A percentile compares a stretch with the other conserved stretches of the same genome.
Evolutionary conservation across 768 basidiomycete genomes (phyloP).

Genomic region (Cyclocybe cylindracea): DNA sequence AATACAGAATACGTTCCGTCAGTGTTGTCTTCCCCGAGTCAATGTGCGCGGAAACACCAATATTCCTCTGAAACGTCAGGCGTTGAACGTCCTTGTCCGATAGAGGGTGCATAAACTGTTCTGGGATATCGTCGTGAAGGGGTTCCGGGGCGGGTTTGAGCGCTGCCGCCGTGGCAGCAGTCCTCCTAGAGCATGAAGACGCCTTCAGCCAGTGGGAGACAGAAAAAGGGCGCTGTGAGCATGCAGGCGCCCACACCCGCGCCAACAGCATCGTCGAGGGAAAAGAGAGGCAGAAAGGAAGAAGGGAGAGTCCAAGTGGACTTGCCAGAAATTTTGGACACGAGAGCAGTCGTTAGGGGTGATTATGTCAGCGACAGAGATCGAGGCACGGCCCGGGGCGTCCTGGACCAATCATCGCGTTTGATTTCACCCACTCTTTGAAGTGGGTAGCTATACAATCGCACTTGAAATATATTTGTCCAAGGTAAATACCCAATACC

Average conservation of each 20-base stretch:
- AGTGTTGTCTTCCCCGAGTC: constrained; percentile 98
- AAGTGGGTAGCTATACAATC: no score
- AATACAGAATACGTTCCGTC: constrained; percentile 94
- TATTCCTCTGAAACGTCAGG: constrained; percentile 83
- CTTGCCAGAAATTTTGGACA: no score
- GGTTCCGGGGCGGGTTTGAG: constrained; percentile 31
- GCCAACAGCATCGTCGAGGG: constrained; percentile 19
- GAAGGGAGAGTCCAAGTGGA: no score
- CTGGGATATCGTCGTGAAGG: constrained; percentile 17
- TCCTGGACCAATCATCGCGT: no score
- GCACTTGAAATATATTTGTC: no score
- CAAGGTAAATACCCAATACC: no score
- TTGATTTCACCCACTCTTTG: no score
- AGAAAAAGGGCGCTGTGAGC: constrained; percentile 18
- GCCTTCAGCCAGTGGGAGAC: constrained; percentile 15
- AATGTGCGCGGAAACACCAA: constrained; percentile 94
- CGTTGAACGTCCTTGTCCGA: constrained; percentile 66
- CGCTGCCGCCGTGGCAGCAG: constrained; percentile 47
- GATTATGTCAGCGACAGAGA: no score
- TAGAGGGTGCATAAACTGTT: constrained; percentile 43
- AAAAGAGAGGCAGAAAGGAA: no score
- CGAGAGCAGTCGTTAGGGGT: no score
- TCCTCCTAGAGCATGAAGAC: constrained; percentile 27
- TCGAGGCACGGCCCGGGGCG: no score
- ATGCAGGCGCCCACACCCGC: constrained; percentile 26